Base-by-base conservation (phyloP, 306 rosid genomes). In the Sindora glabra region DNA sequence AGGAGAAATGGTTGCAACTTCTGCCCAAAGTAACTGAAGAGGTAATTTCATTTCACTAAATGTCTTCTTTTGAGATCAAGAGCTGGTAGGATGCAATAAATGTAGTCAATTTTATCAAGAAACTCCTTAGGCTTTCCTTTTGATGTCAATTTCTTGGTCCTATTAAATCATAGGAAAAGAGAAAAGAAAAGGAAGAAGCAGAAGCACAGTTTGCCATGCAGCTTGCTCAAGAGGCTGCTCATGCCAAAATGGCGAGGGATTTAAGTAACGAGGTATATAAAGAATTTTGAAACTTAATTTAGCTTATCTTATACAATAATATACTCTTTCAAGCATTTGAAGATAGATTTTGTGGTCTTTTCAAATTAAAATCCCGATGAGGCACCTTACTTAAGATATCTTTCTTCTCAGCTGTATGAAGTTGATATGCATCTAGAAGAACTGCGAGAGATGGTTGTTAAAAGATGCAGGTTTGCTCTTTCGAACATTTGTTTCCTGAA, bases 1-100 rank as follows among this genome's bases (percentile, higher is more conserved):
- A 87, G 83, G 97, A 91, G 77, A 87, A 85, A 77, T 91, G 97
- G 97, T 76, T 81, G 68, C 87, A 73, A 68, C 75, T 87, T 76
- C 76, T 87, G 65, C 96, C 98, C 22, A 91, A 79, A 77, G 92
- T 91, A 68, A 73, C 81, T 25, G 96, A 87, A 76, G 92, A 85
- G 95, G 92, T 90, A 81, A 68, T 39, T 47, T 62, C 38, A 32
- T 48, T 45, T 69, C 46, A 26, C 21, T 21, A 1, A 47, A 32
- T 46, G 61, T 33, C 41, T 59, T 52, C 58, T 36, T 60, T 25
- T 24, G 11, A 25, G 52, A 46, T 15, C 34, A 22, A 65, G 32
- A 25, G 22, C 48, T 59, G 40, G 58, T 44, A 22, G 30, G 52
- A 68, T 54, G 12, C 17, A 27, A 46, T 46, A 54, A 55, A 45